These are phyloP conservation scores for Hypoxylon sp. DNA, from an alignment of 2,329 filamentous ascomycete species.

Conservation along the genomic window DNA sequence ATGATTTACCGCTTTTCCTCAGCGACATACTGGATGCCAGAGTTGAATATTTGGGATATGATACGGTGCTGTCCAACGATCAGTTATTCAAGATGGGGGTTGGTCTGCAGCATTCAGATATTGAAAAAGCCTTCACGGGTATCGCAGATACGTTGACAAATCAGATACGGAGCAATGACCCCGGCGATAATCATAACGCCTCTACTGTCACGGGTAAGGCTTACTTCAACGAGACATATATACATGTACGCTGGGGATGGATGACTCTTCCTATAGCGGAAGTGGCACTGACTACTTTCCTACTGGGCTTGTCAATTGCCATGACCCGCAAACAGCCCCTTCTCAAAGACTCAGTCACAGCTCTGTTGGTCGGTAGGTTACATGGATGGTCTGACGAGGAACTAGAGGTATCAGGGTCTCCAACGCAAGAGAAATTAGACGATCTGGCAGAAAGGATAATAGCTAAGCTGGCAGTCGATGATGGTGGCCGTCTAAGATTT, in stretches of 20 bases:
- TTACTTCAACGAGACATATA: slow-evolving; percentile 42
- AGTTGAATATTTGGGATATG: slow-evolving; percentile 14
- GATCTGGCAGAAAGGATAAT: slow-evolving; percentile 30
- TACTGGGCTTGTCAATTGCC: slow-evolving; percentile 32
- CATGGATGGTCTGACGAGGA: slow-evolving; percentile 39
- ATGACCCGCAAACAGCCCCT: slow-evolving; percentile 38
- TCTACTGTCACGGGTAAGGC: slow-evolving; percentile 22
- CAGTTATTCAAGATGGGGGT: slow-evolving; percentile 4
- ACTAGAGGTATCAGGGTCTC: slow-evolving; percentile 19
- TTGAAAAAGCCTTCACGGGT: slow-evolving; percentile 24
- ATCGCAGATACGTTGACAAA: slow-evolving; percentile 36
- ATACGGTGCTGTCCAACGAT: not conserved
- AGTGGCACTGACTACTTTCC: slow-evolving; percentile 25
- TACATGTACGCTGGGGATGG: slow-evolving; percentile 41
- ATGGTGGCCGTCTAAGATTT: slow-evolving; percentile 28
- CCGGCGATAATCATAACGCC: slow-evolving; percentile 41
- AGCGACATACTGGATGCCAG: slow-evolving; percentile 9
- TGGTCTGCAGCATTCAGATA: slow-evolving; percentile 28
- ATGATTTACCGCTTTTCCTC: slow-evolving; percentile 21
- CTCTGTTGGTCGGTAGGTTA: slow-evolving; percentile 31
- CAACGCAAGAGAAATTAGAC: slow-evolving; percentile 37
- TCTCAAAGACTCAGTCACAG: slow-evolving; percentile 38
- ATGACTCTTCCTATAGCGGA: slow-evolving; percentile 40
- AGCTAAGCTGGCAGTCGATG: slow-evolving; percentile 27
- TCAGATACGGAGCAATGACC: slow-evolving; percentile 31